A percentile compares a stretch with the other conserved stretches of the same genome.
Evolutionary conservation across 1,139 yeast species (phyloP).

Genomic region (Debaryomycetaceae sp.): DNA sequence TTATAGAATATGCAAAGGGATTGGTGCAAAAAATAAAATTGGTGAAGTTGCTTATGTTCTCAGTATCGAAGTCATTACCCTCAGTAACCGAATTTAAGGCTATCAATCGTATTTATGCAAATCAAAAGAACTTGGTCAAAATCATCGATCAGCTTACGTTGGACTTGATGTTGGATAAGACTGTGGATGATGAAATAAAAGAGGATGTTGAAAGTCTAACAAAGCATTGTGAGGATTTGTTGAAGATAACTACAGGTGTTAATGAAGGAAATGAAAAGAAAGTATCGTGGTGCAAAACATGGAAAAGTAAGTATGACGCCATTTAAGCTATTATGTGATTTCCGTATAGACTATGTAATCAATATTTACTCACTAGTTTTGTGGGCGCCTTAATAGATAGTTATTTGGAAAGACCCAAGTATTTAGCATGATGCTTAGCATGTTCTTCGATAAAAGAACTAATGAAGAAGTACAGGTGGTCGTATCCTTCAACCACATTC

Average conservation of each 20-base stretch:
- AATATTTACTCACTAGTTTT: conserved; percentile 1
- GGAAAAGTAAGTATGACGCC: conserved; percentile 39
- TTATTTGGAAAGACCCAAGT: conserved; percentile 48
- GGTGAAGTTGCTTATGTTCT: conserved; percentile 50
- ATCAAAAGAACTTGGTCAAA: conserved; percentile 30
- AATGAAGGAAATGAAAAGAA: conserved; percentile 41
- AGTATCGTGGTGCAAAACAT: conserved; percentile 50
- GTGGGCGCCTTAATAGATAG: neutral
- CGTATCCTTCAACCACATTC: conserved; percentile 75
- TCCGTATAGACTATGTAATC: conserved; percentile 7
- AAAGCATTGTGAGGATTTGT: conserved; percentile 26
- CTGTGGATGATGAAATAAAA: conserved; percentile 28
- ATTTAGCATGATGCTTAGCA: conserved; percentile 82
- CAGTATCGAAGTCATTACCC: conserved; percentile 56
- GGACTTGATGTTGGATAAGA: conserved; percentile 44
- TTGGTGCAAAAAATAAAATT: conserved; percentile 57
- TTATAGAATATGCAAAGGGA: conserved; percentile 37
- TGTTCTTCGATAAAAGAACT: conserved; percentile 81
- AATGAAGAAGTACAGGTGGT: conserved; percentile 87
- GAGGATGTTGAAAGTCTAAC: conserved; percentile 23
- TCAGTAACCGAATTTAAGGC: conserved; percentile 27
- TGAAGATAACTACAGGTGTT: conserved; percentile 32
- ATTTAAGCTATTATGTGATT: conserved; percentile 4
- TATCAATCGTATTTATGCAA: conserved; percentile 33
- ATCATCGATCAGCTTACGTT: conserved; percentile 46